Evolutionary conservation across 2,329 filamentous ascomycete genomes (phyloP).

Genomic region (Metarhizium album): DNA sequence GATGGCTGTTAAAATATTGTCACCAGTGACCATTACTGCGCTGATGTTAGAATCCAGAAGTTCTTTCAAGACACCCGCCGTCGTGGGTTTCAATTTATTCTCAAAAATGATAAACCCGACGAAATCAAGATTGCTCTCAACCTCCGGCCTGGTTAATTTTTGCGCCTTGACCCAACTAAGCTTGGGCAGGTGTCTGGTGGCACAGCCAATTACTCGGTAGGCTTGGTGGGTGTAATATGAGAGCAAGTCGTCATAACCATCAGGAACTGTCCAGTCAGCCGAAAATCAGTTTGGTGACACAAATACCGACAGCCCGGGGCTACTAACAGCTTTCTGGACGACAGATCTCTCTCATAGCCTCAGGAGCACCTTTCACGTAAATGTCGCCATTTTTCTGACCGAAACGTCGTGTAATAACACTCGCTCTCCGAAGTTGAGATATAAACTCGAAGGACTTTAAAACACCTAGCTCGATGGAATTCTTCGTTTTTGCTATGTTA

Average conservation of each 20-base stretch:
- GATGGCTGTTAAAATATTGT: slow-evolving; percentile 95
- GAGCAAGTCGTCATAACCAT: slow-evolving; percentile 81
- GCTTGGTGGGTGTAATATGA: slow-evolving; percentile 90
- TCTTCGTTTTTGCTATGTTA: slow-evolving; percentile 19
- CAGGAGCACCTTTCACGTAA: slow-evolving; percentile 93
- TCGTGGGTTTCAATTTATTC: slow-evolving; percentile 91
- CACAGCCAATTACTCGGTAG: slow-evolving; percentile 92
- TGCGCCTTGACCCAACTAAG: slow-evolving; percentile 91
- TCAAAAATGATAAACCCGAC: slow-evolving; percentile 97
- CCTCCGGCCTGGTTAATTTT: slow-evolving; percentile 81
- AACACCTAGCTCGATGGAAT: slow-evolving; percentile 74
- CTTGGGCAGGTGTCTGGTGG: slow-evolving; percentile 76
- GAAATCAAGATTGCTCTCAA: slow-evolving; percentile 76
- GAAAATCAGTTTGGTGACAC: no score
- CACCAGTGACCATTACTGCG: slow-evolving; percentile 92
- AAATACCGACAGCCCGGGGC: slow-evolving; percentile 18
- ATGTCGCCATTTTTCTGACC: slow-evolving; percentile 75
- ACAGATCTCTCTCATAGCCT: slow-evolving; percentile 94
- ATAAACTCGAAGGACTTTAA: slow-evolving; percentile 90
- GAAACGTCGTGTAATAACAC: slow-evolving; percentile 83
- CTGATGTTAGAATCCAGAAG: slow-evolving; percentile 74
- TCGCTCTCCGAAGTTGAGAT: slow-evolving; percentile 82
- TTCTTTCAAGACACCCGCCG: slow-evolving; percentile 70
- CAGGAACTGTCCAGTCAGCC: slow-evolving; percentile 47
- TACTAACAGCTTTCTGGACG: slow-evolving; percentile 63